Conservation (phyloP, 345 rosid genomes). For the Reutealis trisperma region DNA sequence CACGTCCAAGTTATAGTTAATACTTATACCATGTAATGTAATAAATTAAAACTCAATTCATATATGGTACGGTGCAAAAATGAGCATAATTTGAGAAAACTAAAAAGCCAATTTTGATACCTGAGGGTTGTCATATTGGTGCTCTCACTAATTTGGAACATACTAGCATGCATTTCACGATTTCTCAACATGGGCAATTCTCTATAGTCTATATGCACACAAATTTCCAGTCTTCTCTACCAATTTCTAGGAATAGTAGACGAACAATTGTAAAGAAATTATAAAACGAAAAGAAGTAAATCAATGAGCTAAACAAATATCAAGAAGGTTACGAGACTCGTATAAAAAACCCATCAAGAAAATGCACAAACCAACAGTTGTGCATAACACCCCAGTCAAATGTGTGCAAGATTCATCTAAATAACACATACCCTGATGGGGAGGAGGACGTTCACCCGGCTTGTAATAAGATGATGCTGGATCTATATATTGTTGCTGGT, state of each 20-base stretch:
- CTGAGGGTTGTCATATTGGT: not conserved
- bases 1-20: too few species aligned
- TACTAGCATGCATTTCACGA: not conserved
- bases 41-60: not conserved
- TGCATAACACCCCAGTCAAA: not conserved
- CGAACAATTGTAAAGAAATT: too few species aligned
- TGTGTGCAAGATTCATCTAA: not conserved
- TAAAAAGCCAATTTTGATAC: not conserved
- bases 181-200: not conserved
- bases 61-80: not conserved
- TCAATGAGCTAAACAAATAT: not conserved
- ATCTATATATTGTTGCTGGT: conserved; percentile 7
- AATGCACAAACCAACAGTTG: not conserved
- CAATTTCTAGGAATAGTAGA: not conserved
- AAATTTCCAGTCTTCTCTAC: not conserved
- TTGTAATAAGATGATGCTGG: conserved; percentile 10
- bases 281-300: not conserved
- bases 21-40: too few species aligned
- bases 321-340: not conserved
- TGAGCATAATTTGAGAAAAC: not conserved
- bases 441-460: not conserved
- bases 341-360: not conserved
- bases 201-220: not conserved
- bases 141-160: not conserved
- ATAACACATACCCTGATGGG: not conserved